A percentile compares a stretch with the other conserved stretches of the same genome.
These are phyloP conservation scores for Pythium utonaiense DNA, from an alignment of 352 stramenopile genomes.

Conservation along the genomic window DNA sequence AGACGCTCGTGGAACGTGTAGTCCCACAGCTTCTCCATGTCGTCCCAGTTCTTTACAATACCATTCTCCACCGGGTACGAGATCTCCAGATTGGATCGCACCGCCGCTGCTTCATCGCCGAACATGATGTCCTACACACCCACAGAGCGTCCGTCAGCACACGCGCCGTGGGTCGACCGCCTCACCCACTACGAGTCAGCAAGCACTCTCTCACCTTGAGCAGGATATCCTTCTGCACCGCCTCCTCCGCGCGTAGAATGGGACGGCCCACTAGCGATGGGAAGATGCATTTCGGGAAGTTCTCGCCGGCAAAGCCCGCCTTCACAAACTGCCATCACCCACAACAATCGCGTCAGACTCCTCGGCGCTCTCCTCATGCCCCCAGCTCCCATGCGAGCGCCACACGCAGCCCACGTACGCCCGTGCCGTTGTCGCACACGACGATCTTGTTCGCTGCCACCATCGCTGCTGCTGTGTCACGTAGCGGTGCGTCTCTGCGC, in stretches of 20 bases:
- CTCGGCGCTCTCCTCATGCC: neutral
- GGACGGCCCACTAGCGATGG: constrained; percentile 92
- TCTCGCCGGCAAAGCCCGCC: constrained; percentile 92
- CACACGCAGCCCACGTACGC: constrained; percentile 36
- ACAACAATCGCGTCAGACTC: neutral
- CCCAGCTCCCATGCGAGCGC: no score
- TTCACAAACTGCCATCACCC: constrained; percentile 76
- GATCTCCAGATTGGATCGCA: constrained; percentile 86
- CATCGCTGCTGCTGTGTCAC: constrained; percentile 31
- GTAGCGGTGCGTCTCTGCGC: neutral
- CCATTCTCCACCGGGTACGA: constrained; percentile 93
- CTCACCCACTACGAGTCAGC: no score
- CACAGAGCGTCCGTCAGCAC: neutral
- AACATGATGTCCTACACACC: constrained; percentile 91
- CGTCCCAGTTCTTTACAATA: constrained; percentile 96
- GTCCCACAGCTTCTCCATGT: constrained; percentile 97
- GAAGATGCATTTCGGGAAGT: constrained; percentile 94
- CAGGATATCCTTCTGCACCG: constrained; percentile 78
- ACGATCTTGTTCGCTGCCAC: constrained; percentile 87
- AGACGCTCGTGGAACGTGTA: constrained; percentile 94
- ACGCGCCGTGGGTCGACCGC: no score
- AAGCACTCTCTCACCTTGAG: constrained; percentile 50
- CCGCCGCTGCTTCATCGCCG: constrained; percentile 89
- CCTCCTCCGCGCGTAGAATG: constrained; percentile 93
- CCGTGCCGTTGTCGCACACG: constrained; percentile 87